Percentiles rank a stretch among this genome's conserved stretches.
phyloP scores from a whole-genome alignment of 176 grass and related monocot species.

The Coix lacrymajobi region DNA sequence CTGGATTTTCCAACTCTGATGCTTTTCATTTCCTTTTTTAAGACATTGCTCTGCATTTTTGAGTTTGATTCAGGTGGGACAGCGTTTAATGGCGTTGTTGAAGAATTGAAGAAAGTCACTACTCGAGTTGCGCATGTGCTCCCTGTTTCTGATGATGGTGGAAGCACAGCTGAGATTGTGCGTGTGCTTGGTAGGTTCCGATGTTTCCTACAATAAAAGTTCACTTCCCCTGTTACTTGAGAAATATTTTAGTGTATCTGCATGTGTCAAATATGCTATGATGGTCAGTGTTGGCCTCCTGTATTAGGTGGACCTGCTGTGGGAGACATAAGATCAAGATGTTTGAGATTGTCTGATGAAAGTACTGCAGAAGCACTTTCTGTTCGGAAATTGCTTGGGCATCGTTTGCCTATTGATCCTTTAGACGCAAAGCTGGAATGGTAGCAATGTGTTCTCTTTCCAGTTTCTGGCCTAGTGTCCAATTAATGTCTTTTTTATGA shows the following conservation, averaged over 20 bases:
- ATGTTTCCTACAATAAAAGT: background rate
- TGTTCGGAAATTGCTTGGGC: constrained; percentile 80
- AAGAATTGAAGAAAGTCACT: constrained; percentile 85
- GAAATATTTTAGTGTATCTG: too few species aligned
- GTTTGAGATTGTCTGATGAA: constrained; percentile 93
- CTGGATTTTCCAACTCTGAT: background rate
- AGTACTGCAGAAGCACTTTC: constrained; percentile 92
- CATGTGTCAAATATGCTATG: constrained; percentile 1
- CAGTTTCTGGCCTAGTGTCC: background rate
- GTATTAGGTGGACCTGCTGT: constrained; percentile 86
- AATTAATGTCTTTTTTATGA: constrained; percentile 15
- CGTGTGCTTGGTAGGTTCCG: constrained; percentile 70
- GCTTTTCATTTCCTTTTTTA: background rate
- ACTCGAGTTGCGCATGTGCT: constrained; percentile 81
- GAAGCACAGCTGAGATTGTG: constrained; percentile 97
- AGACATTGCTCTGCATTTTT: background rate
- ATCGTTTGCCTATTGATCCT: constrained; percentile 79
- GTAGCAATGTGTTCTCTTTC: constrained; percentile 29
- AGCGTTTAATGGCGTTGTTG: constrained; percentile 89
- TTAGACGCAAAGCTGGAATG: constrained; percentile 83
- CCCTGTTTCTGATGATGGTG: constrained; percentile 93
- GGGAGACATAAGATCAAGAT: constrained; percentile 95
- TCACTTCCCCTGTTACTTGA: background rate
- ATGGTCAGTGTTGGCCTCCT: constrained; percentile 3
- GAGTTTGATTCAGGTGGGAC: constrained; percentile 64